phyloP scores from a whole-genome alignment of 345 rosid species.

The Populus deltoides region DNA sequence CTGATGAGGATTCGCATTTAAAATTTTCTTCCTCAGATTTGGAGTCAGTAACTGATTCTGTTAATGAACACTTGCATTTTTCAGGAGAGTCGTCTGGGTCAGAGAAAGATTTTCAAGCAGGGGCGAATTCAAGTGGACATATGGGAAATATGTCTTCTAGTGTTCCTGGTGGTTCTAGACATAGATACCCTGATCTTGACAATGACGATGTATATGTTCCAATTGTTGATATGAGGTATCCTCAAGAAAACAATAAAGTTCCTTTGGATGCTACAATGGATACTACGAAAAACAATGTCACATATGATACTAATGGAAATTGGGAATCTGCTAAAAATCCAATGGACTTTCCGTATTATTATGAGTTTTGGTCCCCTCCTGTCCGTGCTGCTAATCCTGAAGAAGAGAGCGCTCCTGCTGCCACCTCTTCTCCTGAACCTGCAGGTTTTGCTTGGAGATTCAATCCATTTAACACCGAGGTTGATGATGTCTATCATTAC shows the following conservation, averaged over 20 bases:
- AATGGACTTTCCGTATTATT: background rate
- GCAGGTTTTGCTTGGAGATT: no score
- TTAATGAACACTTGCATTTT: no score
- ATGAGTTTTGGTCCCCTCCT: background rate
- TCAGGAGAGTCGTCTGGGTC: no score
- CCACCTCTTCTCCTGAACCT: no score
- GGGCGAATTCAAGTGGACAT: no score
- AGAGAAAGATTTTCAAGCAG: no score
- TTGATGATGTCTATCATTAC: no score
- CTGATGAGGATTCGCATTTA: slow-evolving; percentile 20
- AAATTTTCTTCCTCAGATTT: background rate
- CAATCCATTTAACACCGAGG: no score
- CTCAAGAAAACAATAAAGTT: background rate
- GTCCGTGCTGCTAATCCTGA: no score
- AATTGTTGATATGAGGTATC: slow-evolving; percentile 4
- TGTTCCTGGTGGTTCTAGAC: background rate
- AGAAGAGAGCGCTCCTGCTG: no score
- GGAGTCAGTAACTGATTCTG: background rate
- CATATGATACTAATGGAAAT: background rate
- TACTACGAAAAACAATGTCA: background rate
- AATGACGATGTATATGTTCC: slow-evolving; percentile 6
- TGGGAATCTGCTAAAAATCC: no score
- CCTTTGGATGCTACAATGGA: background rate
- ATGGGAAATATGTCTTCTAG: background rate
- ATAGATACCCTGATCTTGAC: background rate